phyloP scores from a whole-genome alignment of 129 eudicot species.

The Flaveria sonorensis region DNA sequence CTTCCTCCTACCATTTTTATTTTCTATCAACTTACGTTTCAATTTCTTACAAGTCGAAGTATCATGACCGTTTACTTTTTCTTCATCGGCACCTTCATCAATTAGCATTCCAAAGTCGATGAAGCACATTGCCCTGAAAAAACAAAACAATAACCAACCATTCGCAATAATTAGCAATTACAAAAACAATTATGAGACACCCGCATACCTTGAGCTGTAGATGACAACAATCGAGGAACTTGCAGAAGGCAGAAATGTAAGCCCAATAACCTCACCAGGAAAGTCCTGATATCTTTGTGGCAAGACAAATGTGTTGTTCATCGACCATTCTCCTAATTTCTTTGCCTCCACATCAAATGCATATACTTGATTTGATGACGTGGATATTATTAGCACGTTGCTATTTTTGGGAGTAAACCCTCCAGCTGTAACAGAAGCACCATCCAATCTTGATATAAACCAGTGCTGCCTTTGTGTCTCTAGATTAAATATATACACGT shows the following conservation, averaged over 20 bases:
- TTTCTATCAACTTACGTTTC: conserved; percentile 61
- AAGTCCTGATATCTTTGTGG: conserved; percentile 82
- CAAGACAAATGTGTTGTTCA: conserved; percentile 54
- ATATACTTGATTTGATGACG: conserved; percentile 87
- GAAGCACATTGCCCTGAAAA: conserved; percentile 81
- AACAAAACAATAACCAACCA: not conserved
- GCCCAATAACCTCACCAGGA: conserved; percentile 95
- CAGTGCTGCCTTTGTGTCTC: conserved; percentile 95
- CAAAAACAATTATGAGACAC: not conserved
- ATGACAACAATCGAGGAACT: conserved; percentile 60
- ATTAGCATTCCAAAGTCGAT: conserved; percentile 81
- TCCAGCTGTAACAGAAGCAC: conserved; percentile 87
- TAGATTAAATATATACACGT: conserved; percentile 78
- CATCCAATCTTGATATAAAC: conserved; percentile 91
- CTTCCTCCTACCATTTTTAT: conserved; percentile 45
- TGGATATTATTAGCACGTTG: conserved; percentile 76
- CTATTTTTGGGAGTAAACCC: conserved; percentile 79
- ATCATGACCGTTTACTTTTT: conserved; percentile 35
- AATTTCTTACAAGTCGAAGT: conserved; percentile 37
- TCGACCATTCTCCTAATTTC: conserved; percentile 92
- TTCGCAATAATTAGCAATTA: too few relatives aligned
- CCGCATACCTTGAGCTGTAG: conserved; percentile 76
- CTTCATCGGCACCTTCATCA: conserved; percentile 47
- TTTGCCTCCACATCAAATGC: conserved; percentile 93
- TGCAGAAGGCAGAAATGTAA: conserved; percentile 77